A percentile compares a stretch with the other conserved stretches of the same genome.
phyloP scores from a whole-genome alignment of 2,329 filamentous ascomycete species.

The Ophioceras dolichostomum region DNA sequence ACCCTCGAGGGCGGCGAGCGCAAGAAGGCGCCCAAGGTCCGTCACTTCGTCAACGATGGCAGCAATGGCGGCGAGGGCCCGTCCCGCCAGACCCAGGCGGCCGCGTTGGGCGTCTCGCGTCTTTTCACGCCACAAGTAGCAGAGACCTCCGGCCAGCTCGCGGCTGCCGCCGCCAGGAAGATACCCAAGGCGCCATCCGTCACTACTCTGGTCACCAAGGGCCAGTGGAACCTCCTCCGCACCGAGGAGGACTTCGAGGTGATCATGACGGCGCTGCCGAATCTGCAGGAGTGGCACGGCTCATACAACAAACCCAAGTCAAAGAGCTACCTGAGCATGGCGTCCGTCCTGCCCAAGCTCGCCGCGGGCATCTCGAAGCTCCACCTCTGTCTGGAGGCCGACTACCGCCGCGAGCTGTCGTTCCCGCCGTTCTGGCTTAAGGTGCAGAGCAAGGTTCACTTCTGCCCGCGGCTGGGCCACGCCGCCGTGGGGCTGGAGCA shows the following conservation, averaged over 20 bases:
- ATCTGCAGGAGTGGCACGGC: conserved; percentile 50
- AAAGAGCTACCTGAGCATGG: conserved; percentile 61
- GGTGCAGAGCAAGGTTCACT: conserved; percentile 45
- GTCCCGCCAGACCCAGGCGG: too few relatives aligned
- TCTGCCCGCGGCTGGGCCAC: conserved; percentile 51
- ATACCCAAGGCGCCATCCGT: conserved; percentile 37
- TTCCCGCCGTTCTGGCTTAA: conserved; percentile 50
- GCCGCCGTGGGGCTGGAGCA: conserved; percentile 52
- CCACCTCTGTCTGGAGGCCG: conserved; percentile 58
- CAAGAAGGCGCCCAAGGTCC: conserved; percentile 60
- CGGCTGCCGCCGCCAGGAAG: conserved; percentile 4
- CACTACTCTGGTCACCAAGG: conserved; percentile 57
- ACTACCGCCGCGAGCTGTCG: conserved; percentile 52
- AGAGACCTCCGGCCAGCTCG: too few relatives aligned
- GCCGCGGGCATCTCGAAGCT: conserved; percentile 48
- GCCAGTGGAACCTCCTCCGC: conserved; percentile 67
- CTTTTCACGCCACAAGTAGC: too few relatives aligned
- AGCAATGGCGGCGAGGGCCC: conserved; percentile 1
- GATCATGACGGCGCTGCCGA: conserved; percentile 51
- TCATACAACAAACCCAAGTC: conserved; percentile 61
- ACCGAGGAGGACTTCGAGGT: conserved; percentile 48
- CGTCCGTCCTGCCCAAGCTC: conserved; percentile 45
- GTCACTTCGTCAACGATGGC: conserved; percentile 38
- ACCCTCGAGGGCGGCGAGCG: conserved; percentile 68
- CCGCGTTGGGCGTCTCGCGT: too few relatives aligned